Base-by-base conservation (phyloP, 2,329 filamentous ascomycete genomes). In the Botrytis sinoallii region DNA sequence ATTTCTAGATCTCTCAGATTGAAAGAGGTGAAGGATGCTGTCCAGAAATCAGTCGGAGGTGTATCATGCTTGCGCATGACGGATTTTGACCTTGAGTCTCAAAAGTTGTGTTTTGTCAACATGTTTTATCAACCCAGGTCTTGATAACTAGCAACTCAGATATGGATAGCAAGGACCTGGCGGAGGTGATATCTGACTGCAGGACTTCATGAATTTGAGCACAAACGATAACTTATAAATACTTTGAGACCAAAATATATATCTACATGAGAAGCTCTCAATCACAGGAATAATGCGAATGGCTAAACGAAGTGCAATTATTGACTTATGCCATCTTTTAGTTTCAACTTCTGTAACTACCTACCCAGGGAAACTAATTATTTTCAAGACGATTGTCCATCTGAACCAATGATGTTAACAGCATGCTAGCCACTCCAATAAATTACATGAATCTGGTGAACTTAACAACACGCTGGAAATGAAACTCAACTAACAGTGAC, bases 401-500 rank as follows among this genome's bases (percentile, higher is more conserved):
- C 16, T 52, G 8, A 42, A 44, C n/a, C 40, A n/a, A 65, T 65
- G 42, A 32, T 29, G 5, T 32, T 32, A 22, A 29, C n/a, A 44
- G 29, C 18, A 65, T 65, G 4, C 8, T 35, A 12, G n/a, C 29
- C n/a, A 46, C 10, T 63, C 22, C 5, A n/a, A n/a, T 25, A 9
- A 16, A 46, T 32, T 16, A 65, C 44, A 65, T 32, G 40, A 65
- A 65, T 3, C 18, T 4, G 29, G 32, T 67, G 32, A 52, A 52
- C 1, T 8, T 7, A 12, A 4, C 18, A 18, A 7, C 8, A 22
- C 4, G 22, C n/a, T 44, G 1, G 29, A 1, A 38, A 20, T 3
- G n/a, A 3, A 52, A 52, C 2, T n/a, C 14, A 10, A 59, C 18
- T 55, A n/a, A n/a, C 3, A 3, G 16, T n/a, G n/a, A n/a, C 29